phyloP scores from a whole-genome alignment of 495 filamentous ascomycete species.

The Apiosordaria backusii region DNA sequence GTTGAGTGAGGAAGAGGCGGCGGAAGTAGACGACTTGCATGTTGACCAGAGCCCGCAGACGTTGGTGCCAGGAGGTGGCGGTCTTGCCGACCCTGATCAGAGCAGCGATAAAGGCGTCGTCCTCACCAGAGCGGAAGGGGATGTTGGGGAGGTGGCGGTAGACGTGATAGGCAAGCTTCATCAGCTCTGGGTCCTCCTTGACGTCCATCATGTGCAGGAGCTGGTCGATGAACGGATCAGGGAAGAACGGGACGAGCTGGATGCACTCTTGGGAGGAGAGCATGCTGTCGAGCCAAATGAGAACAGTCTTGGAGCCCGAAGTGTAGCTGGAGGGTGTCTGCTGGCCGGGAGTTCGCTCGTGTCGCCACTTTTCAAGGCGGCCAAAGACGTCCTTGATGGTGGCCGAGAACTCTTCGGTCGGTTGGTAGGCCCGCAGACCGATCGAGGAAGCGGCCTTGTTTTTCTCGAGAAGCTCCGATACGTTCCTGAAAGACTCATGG shows the following conservation, averaged over 20 bases:
- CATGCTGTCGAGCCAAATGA: constrained; percentile 91
- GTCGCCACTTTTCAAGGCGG: constrained; percentile 81
- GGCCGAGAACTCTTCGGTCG: constrained; percentile 65
- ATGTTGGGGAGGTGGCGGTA: constrained; percentile 97
- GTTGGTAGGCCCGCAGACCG: constrained; percentile 77
- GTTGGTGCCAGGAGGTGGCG: constrained; percentile 92
- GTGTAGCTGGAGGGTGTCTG: constrained; percentile 94
- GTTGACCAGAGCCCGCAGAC: constrained; percentile 93
- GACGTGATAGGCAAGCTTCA: constrained; percentile 92
- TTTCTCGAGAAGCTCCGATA: constrained; percentile 66
- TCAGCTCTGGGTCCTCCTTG: constrained; percentile 95
- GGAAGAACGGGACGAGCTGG: constrained; percentile 87
- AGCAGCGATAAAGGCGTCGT: constrained; percentile 74
- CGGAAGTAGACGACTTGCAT: constrained; percentile 99
- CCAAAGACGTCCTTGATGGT: constrained; percentile 75
- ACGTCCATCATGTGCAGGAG: constrained; percentile 99
- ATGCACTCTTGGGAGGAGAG: constrained; percentile 90
- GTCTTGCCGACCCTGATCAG: constrained; percentile 86
- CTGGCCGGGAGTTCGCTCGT: constrained; percentile 78
- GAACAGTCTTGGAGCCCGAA: constrained; percentile 89
- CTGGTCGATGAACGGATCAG: constrained; percentile 80
- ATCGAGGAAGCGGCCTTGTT: constrained; percentile 79
- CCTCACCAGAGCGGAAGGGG: constrained; percentile 82
- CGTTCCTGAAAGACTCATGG: constrained; percentile 83
- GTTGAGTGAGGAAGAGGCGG: constrained; percentile 86